Evolutionary conservation across 768 basidiomycete species (phyloP).

Genomic region (Mrakia frigida): DNA sequence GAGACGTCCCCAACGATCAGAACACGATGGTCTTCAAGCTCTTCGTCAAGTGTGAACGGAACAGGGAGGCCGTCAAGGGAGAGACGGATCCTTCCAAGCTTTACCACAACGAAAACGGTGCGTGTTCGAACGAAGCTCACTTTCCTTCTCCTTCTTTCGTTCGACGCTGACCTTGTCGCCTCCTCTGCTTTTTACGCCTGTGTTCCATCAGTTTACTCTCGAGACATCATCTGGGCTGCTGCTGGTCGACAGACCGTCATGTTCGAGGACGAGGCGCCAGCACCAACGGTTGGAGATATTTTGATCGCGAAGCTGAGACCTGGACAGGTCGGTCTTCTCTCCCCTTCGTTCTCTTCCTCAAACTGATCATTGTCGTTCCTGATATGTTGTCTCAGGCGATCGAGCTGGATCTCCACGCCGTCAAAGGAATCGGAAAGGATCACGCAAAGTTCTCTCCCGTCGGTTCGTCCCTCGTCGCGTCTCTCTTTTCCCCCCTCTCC

Average conservation of each 20-base stretch:
- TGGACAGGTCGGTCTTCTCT: slow-evolving; percentile 57
- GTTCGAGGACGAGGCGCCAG: slow-evolving; percentile 48
- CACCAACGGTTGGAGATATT: slow-evolving; percentile 70
- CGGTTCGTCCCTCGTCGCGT: slow-evolving; percentile 50
- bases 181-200: background rate
- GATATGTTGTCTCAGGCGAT: slow-evolving; percentile 48
- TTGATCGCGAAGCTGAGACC: slow-evolving; percentile 87
- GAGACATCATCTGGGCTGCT: slow-evolving; percentile 26
- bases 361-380: background rate
- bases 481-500: background rate
- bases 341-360: background rate
- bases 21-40: slow-evolving; percentile 88
- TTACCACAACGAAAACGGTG: slow-evolving; percentile 65
- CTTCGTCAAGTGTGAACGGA: slow-evolving; percentile 61
- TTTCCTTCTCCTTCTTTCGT: background rate
- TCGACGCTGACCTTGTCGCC: background rate
- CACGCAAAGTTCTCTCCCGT: slow-evolving; percentile 97
- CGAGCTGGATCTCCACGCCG: slow-evolving; percentile 77
- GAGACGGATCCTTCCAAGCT: slow-evolving; percentile 59
- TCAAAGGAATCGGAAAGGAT: slow-evolving; percentile 87
- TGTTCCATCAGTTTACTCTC: slow-evolving; percentile 20
- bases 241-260: slow-evolving; percentile 28
- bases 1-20: slow-evolving; percentile 70
- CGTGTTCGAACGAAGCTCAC: slow-evolving; percentile 2
- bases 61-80: slow-evolving; percentile 53